Evolutionary conservation across 1,284 basidiomycete genomes (phyloP), one percentile per base, ranked within the genome.

Genomic region (Cutaneotrichosporon sp.): DNA sequence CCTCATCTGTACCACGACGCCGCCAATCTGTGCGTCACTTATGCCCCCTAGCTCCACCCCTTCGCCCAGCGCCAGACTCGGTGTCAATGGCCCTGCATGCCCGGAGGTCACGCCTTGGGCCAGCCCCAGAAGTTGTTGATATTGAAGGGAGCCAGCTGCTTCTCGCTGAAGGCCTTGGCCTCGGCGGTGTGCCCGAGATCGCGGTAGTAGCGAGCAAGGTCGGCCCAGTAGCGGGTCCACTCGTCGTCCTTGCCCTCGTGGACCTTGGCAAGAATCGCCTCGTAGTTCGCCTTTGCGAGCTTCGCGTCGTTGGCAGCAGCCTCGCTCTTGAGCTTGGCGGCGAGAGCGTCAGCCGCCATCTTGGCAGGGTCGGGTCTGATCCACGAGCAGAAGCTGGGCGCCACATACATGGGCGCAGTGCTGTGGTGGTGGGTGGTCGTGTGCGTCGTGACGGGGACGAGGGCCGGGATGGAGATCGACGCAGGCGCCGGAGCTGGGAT

Each of bases 241-340:
- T 50, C 47, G 25, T 50, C 47, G 27, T 50, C 27, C 47, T 50
- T 50, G 25, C 47, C 47, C 25, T 27, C 47, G 11, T 50, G 47
- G 14, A 27, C 14, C 18, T 50, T 25, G 25, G 47, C 27, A 18
- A 50, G 47, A 8, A 50, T 31, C 14, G 25, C 27, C 47, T 50
- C 47, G 18, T 29, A 50, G 25, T 50, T 50, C 8, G 47, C 47
- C 27, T 14, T 13, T 3, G 24, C 47, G 5, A n/a, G 16, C 14
- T 50, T n/a, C n/a, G n/a, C n/a, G n/a, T n/a, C 47, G 7, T 50
- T 50, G 27, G 47, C 47, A 10, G 47, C 47, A 13, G 47, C 25
- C 16, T 50, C 47, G 9, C 47, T 13, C 25, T 50, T 50, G 27
- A 27, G 20, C 24, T 25, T 29, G 5, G 47, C n/a, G n/a, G n/a